Evolutionary conservation across 2,329 filamentous ascomycete species (phyloP).

Genomic region (Colletotrichum gigasporum): DNA sequence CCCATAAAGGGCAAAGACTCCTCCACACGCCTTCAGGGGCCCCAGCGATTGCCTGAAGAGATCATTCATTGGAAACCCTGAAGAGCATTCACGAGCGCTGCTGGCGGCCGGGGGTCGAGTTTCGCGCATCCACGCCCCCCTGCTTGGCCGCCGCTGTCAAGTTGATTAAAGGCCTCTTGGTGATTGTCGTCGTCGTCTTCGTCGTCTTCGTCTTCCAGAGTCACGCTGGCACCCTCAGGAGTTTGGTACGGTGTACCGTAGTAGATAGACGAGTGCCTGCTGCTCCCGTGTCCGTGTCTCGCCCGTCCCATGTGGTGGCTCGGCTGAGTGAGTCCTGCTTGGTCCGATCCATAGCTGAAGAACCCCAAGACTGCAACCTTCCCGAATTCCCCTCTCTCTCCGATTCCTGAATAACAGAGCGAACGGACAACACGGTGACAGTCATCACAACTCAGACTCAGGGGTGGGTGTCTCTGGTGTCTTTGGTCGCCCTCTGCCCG

Average conservation of each 20-base stretch:
- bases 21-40: constrained; percentile 19
- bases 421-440: no score
- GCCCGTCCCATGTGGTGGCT: not conserved
- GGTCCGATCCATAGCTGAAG: not conserved
- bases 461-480: constrained; percentile 7
- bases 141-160: constrained; percentile 16
- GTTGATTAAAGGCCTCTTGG: constrained; percentile 4
- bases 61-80: constrained; percentile 25
- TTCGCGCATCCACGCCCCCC: constrained; percentile 6
- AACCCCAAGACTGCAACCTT: not conserved
- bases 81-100: constrained; percentile 12
- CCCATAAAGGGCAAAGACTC: constrained; percentile 22
- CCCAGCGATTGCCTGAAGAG: constrained; percentile 23
- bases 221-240: not conserved
- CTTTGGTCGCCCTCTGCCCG: no score
- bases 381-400: not conserved
- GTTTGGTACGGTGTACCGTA: constrained; percentile 1
- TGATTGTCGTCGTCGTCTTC: not conserved
- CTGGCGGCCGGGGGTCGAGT: not conserved
- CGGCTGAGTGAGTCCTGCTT: not conserved
- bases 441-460: constrained; percentile 15
- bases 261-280: no score
- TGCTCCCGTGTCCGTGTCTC: constrained; percentile 5
- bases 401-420: no score
- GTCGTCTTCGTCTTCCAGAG: not conserved